Evolutionary conservation across 345 rosid species (phyloP).

Genomic region (Anacardium occidentale): DNA sequence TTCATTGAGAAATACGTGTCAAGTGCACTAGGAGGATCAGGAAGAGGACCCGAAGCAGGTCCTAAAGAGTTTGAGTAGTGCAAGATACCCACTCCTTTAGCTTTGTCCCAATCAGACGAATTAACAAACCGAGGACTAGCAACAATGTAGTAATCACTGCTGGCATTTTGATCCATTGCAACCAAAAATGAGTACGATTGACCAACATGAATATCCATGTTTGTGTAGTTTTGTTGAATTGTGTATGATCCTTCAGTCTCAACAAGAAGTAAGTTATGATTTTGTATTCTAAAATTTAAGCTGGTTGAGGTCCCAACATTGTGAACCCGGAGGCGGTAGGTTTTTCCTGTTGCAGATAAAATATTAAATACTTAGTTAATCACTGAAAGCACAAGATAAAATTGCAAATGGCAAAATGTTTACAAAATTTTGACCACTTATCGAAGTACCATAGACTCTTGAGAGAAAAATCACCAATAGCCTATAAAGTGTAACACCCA

Average conservation of each 20-base stretch:
- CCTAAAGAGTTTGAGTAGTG: slow-evolving; percentile 83
- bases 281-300: slow-evolving; percentile 89
- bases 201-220: slow-evolving; percentile 94
- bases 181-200: slow-evolving; percentile 92
- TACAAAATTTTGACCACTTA: background rate
- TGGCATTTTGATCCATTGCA: slow-evolving; percentile 85
- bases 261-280: slow-evolving; percentile 79
- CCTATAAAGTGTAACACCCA: background rate
- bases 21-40: slow-evolving; percentile 67
- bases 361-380: slow-evolving; percentile 13
- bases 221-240: slow-evolving; percentile 68
- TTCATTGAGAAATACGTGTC: slow-evolving; percentile 86
- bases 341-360: slow-evolving; percentile 54
- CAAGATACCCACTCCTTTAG: slow-evolving; percentile 72
- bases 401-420: background rate
- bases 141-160: slow-evolving; percentile 76
- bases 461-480: background rate
- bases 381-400: background rate
- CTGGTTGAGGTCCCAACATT: slow-evolving; percentile 82
- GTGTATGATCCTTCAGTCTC: slow-evolving; percentile 97
- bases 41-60: slow-evolving; percentile 86
- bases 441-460: background rate
- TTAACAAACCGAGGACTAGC: slow-evolving; percentile 73
- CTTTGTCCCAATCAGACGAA: slow-evolving; percentile 49
- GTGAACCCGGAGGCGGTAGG: slow-evolving; percentile 84